phyloP scores from a whole-genome alignment of 176 grass and related monocot genomes.

The Ananas comosus region DNA sequence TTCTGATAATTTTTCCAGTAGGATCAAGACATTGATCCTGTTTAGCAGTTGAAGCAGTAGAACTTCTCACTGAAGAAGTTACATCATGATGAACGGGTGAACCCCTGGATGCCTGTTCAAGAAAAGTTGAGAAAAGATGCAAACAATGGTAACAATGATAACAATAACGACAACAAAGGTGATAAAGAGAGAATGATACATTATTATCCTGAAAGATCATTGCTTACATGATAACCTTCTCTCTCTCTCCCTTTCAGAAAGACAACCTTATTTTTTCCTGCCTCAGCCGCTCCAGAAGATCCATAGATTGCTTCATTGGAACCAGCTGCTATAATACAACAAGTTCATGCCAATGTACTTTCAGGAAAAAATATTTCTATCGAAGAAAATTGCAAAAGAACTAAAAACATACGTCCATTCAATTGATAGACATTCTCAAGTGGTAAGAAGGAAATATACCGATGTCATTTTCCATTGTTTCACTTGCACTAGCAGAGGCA shows the following conservation, averaged over 20 bases:
- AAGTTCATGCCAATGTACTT: not conserved
- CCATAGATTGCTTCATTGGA: conserved; percentile 36
- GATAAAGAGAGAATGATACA: conserved; percentile 15
- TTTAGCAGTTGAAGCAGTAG: conserved; percentile 38
- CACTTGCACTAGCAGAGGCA: conserved; percentile 35
- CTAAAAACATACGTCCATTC: not conserved
- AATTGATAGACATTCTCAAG: not conserved
- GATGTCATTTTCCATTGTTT: conserved; percentile 25
- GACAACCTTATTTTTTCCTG: conserved; percentile 68
- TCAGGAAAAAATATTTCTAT: not conserved
- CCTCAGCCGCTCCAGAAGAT: conserved; percentile 36
- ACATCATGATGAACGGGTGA: conserved; percentile 30
- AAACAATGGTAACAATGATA: not conserved
- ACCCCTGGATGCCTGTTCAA: conserved; percentile 40
- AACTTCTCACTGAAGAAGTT: conserved; percentile 26
- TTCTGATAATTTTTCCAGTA: conserved; percentile 62
- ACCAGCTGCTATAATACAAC: conserved; percentile 28
- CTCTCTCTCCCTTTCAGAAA: conserved; percentile 76
- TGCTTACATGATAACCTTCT: conserved; percentile 58
- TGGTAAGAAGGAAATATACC: conserved; percentile 9
- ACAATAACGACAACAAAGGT: not conserved
- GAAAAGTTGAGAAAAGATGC: conserved; percentile 14
- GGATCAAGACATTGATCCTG: conserved; percentile 39
- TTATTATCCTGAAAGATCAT: not conserved
- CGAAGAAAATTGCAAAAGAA: not conserved